Evolutionary conservation across 2,329 filamentous ascomycete species (phyloP).

Genomic region (Diaporthe vaccinii): DNA sequence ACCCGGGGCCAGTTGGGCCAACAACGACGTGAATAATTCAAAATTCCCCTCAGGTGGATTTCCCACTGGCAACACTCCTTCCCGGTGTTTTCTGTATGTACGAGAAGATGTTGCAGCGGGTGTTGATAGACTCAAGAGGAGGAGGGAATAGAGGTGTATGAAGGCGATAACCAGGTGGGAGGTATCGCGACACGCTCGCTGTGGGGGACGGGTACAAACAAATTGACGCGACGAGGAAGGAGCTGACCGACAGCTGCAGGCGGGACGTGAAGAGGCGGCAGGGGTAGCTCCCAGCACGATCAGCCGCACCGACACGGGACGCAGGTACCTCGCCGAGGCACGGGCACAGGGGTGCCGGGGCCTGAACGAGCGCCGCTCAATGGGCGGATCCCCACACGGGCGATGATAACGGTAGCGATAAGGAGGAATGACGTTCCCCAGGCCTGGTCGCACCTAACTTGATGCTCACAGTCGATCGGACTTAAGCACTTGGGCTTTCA

Average conservation of each 20-base stretch:
- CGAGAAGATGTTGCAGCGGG: constrained; percentile 14
- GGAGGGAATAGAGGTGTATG: not conserved
- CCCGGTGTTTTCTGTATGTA: not conserved
- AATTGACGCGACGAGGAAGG: constrained; percentile 27
- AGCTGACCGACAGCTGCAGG: constrained; percentile 14
- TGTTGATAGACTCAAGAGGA: not conserved
- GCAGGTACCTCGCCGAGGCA: constrained; percentile 23
- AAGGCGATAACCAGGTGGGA: not conserved
- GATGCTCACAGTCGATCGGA: constrained; percentile 29
- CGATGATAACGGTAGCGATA: not conserved
- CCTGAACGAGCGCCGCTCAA: not conserved
- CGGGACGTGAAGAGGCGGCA: constrained; percentile 23
- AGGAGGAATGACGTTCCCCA: constrained; percentile 21
- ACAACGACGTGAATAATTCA: not conserved
- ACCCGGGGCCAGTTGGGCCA: constrained; percentile 17
- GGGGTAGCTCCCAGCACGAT: constrained; percentile 33
- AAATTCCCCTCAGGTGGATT: not conserved
- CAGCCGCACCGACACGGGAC: constrained; percentile 5
- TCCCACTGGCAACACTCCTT: not conserved
- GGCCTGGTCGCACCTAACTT: not conserved
- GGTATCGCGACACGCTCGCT: constrained; percentile 31
- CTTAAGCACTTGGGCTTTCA: constrained; percentile 39
- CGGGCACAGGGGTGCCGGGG: not conserved
- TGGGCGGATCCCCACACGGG: constrained; percentile 14
- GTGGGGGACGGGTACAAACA: constrained; percentile 30